Evolutionary conservation across 495 filamentous ascomycete species (phyloP), one percentile per base, ranked within the genome.

Genomic region (Sordaria brevicollis): DNA sequence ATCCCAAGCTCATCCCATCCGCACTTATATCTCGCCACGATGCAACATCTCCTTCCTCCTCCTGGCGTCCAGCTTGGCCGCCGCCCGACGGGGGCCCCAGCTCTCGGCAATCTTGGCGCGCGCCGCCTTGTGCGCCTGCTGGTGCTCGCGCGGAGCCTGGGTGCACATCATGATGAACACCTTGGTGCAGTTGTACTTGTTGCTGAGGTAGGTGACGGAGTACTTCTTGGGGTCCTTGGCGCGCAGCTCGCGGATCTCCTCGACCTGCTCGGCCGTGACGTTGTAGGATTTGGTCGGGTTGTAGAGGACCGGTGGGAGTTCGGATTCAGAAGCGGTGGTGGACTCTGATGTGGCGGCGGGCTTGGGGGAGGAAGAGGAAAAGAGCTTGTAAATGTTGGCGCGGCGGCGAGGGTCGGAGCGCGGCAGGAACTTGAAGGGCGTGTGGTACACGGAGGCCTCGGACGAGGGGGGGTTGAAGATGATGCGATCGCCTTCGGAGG

Each of bases 391-490:
- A 7, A 93, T 81, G 66, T 81, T 79, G 9, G 78, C 79, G 62
- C 76, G 78, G 69, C 89, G 88, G 35, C 94, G 89, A 8, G 86
- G 86, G 81, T 99, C 96, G 70, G 84, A 81, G 71, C 83, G 82
- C 35, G 95, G 96, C 17, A 99, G 89, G 83, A 99, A 99, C 72
- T 92, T 93, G 69, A 87, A 83, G 35, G 95, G 95, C 4, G 95
- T 99, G 78, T 96, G 87, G 79, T 90, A 92, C 37, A 93, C 89
- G 21, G 88, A 91, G 2, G 96, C 87, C 0, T 88, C 86, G 36
- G 92, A 88, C n/a, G 94, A 90, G 7, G 95, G 95, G 49, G 95
- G 95, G 82, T 97, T 98, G 89, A 90, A 94, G 81, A 99, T 89
- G 78, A 98, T 92, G 74, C 92, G 86, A 72, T 89, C 83, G 69